These are phyloP conservation scores for Tuber indicum DNA, from an alignment of 495 filamentous ascomycete genomes.

Conservation along the genomic window DNA sequence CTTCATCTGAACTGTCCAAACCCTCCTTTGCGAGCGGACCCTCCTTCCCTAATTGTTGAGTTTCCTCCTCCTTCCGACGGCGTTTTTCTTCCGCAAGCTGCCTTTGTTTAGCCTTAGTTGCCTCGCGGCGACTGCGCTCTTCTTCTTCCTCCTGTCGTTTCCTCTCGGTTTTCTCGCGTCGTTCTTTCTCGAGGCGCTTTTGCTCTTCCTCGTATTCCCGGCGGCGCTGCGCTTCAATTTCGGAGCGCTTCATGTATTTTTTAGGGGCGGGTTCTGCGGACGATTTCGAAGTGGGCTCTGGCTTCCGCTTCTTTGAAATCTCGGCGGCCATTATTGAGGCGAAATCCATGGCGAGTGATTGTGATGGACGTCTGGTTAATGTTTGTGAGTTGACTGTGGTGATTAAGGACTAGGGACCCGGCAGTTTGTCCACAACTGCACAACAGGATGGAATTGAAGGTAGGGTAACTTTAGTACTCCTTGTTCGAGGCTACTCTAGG, in stretches of 20 bases:
- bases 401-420: background rate
- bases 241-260: constrained; percentile 81
- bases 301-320: constrained; percentile 65
- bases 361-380: constrained; percentile 6
- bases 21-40: constrained; percentile 12
- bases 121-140: constrained; percentile 58
- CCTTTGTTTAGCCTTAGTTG: constrained; percentile 71
- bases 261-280: constrained; percentile 47
- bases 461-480: background rate
- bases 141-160: constrained; percentile 93
- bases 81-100: constrained; percentile 70
- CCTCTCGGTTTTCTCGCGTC: constrained; percentile 57
- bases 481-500: background rate
- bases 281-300: constrained; percentile 38
- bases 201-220: constrained; percentile 78
- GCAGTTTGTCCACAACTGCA: too few species aligned
- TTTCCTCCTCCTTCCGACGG: constrained; percentile 54
- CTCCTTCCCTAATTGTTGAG: constrained; percentile 46
- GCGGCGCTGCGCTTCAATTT: constrained; percentile 74
- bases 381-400: background rate
- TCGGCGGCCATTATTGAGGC: constrained; percentile 82
- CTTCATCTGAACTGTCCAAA: constrained; percentile 44
- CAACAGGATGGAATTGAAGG: background rate
- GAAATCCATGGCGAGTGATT: constrained; percentile 71
- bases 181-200: constrained; percentile 57